Conservation (phyloP, 2,329 filamentous ascomycete genomes). For the Purpureocillium takamizusanense region DNA sequence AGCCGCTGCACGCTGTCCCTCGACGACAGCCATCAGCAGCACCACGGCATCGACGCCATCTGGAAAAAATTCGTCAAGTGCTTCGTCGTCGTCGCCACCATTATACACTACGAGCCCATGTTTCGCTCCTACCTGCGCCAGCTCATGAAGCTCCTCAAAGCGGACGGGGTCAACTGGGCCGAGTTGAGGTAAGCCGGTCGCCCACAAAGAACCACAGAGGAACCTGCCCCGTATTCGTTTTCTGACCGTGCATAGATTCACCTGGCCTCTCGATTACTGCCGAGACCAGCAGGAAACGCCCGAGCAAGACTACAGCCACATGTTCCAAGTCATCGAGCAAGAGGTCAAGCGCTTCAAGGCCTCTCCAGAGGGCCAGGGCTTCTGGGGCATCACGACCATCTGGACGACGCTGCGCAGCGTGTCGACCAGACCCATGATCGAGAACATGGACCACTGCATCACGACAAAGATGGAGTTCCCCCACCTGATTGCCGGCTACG, state of each 20-base stretch:
- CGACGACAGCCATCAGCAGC: constrained; percentile 67
- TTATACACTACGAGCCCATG: constrained; percentile 86
- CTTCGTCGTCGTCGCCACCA: constrained; percentile 63
- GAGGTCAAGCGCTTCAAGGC: constrained; percentile 69
- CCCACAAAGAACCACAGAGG: too few relatives aligned
- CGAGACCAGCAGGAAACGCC: constrained; percentile 53
- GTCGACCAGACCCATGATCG: constrained; percentile 56
- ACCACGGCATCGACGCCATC: constrained; percentile 74
- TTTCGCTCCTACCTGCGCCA: constrained; percentile 66
- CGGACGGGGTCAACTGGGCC: constrained; percentile 77
- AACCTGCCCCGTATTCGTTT: too few relatives aligned
- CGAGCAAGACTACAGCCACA: constrained; percentile 58
- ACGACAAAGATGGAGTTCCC: constrained; percentile 71
- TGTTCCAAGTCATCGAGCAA: constrained; percentile 67
- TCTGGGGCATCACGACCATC: constrained; percentile 80
- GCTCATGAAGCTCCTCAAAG: constrained; percentile 62
- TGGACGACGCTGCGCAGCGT: constrained; percentile 68
- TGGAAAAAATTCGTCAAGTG: constrained; percentile 74
- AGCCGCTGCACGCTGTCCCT: constrained; percentile 62
- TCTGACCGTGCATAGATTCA: constrained; percentile 36
- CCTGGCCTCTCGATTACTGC: constrained; percentile 65
- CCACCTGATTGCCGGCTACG: constrained; percentile 75
- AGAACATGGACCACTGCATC: constrained; percentile 84
- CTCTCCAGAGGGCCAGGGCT: constrained; percentile 59
- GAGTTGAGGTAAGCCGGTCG: constrained; percentile 51